These are phyloP conservation scores for Echium plantagineum DNA, from an alignment of 257 asterid genomes.

Conservation along the genomic window DNA sequence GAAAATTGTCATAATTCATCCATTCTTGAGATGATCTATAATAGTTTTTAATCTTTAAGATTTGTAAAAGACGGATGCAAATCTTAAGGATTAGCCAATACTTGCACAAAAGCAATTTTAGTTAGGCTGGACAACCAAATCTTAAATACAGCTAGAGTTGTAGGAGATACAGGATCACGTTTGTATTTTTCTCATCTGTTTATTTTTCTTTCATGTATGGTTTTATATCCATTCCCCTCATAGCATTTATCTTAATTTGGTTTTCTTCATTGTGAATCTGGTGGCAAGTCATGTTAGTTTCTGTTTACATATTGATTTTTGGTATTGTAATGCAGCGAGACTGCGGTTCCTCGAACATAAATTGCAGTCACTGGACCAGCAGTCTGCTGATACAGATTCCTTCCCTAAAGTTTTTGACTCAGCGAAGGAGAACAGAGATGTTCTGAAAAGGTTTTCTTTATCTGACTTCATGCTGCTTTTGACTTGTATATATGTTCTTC, in stretches of 20 bases:
- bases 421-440: constrained; percentile 57
- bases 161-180: no score
- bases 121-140: no score
- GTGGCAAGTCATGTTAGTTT: not conserved
- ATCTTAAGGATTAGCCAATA: not conserved
- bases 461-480: not conserved
- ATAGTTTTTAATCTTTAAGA: not conserved
- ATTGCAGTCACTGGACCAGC: constrained; percentile 66
- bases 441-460: constrained; percentile 43
- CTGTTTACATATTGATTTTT: not conserved
- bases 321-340: constrained; percentile 44
- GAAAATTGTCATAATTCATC: not conserved
- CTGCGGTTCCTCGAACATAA: constrained; percentile 63
- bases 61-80: no score
- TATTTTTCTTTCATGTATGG: not conserved
- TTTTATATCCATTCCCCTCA: not conserved
- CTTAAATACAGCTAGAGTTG: no score
- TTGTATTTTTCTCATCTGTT: not conserved
- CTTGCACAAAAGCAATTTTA: not conserved
- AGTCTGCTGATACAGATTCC: constrained; percentile 48
- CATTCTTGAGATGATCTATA: constrained; percentile 5
- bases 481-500: not conserved
- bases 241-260: not conserved
- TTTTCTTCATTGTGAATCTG: not conserved
- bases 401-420: constrained; percentile 48